Conservation (phyloP, 495 filamentous ascomycete species). For the Usnea hakonensis region DNA sequence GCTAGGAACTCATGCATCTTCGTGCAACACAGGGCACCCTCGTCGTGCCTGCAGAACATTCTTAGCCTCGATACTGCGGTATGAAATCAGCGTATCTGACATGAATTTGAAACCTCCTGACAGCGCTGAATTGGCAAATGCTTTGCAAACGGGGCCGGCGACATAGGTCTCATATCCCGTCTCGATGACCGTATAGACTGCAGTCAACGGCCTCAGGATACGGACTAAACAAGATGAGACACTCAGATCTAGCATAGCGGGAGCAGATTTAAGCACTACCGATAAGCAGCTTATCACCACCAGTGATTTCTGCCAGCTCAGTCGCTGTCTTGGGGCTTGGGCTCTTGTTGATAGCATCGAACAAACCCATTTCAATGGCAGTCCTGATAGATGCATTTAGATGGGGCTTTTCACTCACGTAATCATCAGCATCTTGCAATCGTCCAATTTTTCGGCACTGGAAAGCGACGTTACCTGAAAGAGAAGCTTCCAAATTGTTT, state of each 20-base stretch:
- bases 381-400: conserved; percentile 30
- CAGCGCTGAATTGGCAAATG: conserved; percentile 3
- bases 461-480: neutral
- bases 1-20: conserved; percentile 27
- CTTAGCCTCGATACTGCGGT: neutral
- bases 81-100: neutral
- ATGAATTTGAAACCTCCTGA: neutral
- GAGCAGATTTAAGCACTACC: neutral
- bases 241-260: neutral
- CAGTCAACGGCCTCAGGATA: conserved; percentile 1
- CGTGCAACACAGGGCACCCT: neutral
- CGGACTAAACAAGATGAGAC: neutral
- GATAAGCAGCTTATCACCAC: conserved; percentile 1
- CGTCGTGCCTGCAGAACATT: neutral
- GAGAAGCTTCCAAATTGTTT: neutral
- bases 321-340: neutral
- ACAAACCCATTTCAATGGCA: conserved; percentile 22
- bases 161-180: neutral
- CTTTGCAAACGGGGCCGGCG: conserved; percentile 5
- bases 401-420: conserved; percentile 2
- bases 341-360: conserved; percentile 5
- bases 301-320: conserved; percentile 3
- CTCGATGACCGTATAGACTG: neutral
- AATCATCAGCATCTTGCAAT: neutral
- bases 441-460: neutral